Conservation (phyloP, 208 protist genomes). For the Trypanosoma rangeli region DNA sequence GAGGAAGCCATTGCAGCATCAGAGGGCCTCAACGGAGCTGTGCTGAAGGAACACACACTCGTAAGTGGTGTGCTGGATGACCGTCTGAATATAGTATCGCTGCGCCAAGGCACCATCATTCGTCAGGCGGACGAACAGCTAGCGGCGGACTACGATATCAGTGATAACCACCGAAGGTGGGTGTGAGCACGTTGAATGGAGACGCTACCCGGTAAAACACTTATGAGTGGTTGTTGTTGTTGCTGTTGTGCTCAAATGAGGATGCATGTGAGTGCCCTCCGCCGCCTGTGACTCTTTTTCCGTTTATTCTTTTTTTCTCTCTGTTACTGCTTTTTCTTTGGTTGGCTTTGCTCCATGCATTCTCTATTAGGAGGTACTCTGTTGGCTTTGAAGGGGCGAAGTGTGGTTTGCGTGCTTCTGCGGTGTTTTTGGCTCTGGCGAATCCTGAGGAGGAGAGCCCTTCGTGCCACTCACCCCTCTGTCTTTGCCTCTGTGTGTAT, state of each 20-base stretch:
- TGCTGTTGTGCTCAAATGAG: neutral
- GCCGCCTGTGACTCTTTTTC: neutral
- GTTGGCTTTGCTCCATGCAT: neutral
- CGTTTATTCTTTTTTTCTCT: slow-evolving; percentile 15
- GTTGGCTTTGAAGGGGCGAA: too few species aligned
- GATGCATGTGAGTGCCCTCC: neutral
- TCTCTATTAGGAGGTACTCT: too few species aligned
- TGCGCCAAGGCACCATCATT: slow-evolving; percentile 55
- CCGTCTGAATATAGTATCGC: slow-evolving; percentile 64
- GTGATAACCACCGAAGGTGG: slow-evolving; percentile 71
- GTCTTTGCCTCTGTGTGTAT: neutral
- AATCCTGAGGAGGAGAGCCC: neutral
- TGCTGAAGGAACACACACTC: slow-evolving; percentile 44
- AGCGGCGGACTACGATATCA: slow-evolving; percentile 37
- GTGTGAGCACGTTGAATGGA: slow-evolving; percentile 30
- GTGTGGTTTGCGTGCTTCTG: neutral
- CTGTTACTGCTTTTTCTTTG: too few species aligned
- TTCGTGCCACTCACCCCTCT: too few species aligned
- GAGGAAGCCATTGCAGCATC: slow-evolving; percentile 64
- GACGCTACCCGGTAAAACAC: neutral
- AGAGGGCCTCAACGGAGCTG: slow-evolving; percentile 52
- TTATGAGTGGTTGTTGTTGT: slow-evolving; percentile 18
- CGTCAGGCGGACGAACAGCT: slow-evolving; percentile 22
- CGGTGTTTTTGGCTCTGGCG: neutral
- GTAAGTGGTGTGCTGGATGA: slow-evolving; percentile 70